Evolutionary conservation across 495 filamentous ascomycete species (phyloP).

Genomic region (Hypoxylon lienhwacheense): DNA sequence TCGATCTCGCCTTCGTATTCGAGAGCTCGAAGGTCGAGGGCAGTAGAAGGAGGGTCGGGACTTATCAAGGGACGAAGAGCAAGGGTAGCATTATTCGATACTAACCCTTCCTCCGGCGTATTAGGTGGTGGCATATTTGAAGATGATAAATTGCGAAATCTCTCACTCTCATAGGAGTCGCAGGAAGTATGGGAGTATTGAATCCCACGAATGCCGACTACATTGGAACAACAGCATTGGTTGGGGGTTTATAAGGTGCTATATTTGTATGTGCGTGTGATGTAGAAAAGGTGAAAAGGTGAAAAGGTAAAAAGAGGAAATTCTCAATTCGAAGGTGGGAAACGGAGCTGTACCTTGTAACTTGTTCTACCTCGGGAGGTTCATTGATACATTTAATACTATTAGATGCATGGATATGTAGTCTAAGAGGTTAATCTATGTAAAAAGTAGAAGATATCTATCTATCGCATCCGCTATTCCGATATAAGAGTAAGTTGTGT

Average conservation of each 20-base stretch:
- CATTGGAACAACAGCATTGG: slow-evolving; percentile 9
- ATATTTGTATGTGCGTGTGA: too few species aligned
- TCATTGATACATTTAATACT: too few species aligned
- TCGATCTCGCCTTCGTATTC: slow-evolving; percentile 72
- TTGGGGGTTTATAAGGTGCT: slow-evolving; percentile 4
- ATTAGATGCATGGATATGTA: too few species aligned
- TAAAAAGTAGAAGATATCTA: slow-evolving; percentile 10
- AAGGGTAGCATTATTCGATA: slow-evolving; percentile 22
- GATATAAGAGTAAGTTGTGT: not conserved
- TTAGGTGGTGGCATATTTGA: slow-evolving; percentile 40
- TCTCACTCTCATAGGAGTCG: too few species aligned
- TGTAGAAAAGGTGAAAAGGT: not conserved
- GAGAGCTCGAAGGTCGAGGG: slow-evolving; percentile 65
- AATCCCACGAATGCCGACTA: slow-evolving; percentile 1
- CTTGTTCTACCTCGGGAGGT: not conserved
- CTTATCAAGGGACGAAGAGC: slow-evolving; percentile 23
- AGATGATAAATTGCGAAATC: not conserved
- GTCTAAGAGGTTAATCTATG: too few species aligned
- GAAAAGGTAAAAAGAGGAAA: not conserved
- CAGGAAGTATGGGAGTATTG: slow-evolving; percentile 7
- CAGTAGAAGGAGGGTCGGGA: slow-evolving; percentile 4
- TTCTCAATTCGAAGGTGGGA: not conserved
- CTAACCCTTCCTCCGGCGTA: slow-evolving; percentile 41
- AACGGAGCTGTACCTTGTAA: not conserved
- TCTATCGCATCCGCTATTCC: not conserved